Percentiles rank a stretch among this genome's conserved stretches.
These are phyloP conservation scores for Phlyctochytrium arcticum DNA, from an alignment of 192 early-diverging fungal species.

Conservation along the genomic window DNA sequence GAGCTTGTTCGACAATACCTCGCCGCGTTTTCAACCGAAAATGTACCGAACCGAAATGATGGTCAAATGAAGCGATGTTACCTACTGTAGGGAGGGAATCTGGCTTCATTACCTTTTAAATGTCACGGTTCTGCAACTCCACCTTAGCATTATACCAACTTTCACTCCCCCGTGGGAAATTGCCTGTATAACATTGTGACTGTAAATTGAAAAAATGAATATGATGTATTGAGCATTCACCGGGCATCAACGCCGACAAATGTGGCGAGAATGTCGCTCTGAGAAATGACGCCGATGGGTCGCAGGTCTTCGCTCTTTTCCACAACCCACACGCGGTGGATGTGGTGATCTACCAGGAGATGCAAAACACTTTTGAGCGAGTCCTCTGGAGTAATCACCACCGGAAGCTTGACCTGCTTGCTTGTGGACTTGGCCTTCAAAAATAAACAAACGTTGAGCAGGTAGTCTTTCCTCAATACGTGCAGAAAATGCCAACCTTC, in stretches of 20 bases:
- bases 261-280: conserved; percentile 52
- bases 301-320: conserved; percentile 23
- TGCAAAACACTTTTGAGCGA: conserved; percentile 38
- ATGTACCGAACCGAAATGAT: too few relatives aligned
- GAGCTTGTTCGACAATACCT: too few relatives aligned
- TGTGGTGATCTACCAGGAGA: conserved; percentile 33
- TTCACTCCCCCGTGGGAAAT: too few relatives aligned
- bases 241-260: conserved; percentile 16
- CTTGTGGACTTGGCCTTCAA: not conserved
- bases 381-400: conserved; percentile 18
- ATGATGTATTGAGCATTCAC: too few relatives aligned
- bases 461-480: not conserved
- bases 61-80: not conserved
- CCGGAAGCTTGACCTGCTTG: not conserved
- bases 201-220: too few relatives aligned
- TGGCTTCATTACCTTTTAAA: not conserved
- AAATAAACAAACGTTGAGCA: not conserved
- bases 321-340: conserved; percentile 61
- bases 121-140: not conserved
- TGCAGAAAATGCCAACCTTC: conserved; percentile 30
- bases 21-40: too few relatives aligned
- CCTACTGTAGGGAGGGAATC: not conserved
- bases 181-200: too few relatives aligned
- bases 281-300: conserved; percentile 53
- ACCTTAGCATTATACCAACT: too few relatives aligned